Evolutionary conservation across 345 rosid genomes (phyloP).

Genomic region (Populus davidiana): DNA sequence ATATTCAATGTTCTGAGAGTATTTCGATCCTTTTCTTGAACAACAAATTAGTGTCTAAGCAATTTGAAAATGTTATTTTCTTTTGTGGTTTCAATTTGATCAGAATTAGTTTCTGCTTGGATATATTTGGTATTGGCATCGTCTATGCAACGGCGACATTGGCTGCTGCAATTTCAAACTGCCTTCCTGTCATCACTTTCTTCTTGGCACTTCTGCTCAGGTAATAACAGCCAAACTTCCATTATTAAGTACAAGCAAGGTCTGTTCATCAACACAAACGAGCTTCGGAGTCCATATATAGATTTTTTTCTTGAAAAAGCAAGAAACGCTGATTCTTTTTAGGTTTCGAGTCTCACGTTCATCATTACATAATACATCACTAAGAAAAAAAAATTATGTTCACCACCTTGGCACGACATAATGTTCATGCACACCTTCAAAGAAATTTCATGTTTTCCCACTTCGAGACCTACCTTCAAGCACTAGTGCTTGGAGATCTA

Average conservation of each 20-base stretch:
- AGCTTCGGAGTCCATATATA: too few species aligned
- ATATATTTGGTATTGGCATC: conserved; percentile 66
- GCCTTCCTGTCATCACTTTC: conserved; percentile 88
- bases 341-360: neutral
- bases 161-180: conserved; percentile 81
- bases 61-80: neutral
- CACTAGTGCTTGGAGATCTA: too few species aligned
- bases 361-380: too few species aligned
- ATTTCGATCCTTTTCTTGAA: neutral
- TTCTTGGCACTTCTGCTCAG: conserved; percentile 73
- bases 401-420: neutral
- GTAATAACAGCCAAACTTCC: conserved; percentile 24
- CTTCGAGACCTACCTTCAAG: neutral
- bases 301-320: neutral
- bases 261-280: neutral
- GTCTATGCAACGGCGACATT: conserved; percentile 72
- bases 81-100: neutral
- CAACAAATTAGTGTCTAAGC: neutral
- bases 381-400: too few species aligned
- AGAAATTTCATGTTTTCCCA: too few species aligned
- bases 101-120: conserved; percentile 65
- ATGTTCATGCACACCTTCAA: neutral
- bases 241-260: neutral
- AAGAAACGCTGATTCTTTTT: neutral
- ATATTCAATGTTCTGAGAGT: neutral